These are phyloP conservation scores for Pestalotiopsis sp. DNA, from an alignment of 2,329 filamentous ascomycete genomes.

Conservation along the genomic window DNA sequence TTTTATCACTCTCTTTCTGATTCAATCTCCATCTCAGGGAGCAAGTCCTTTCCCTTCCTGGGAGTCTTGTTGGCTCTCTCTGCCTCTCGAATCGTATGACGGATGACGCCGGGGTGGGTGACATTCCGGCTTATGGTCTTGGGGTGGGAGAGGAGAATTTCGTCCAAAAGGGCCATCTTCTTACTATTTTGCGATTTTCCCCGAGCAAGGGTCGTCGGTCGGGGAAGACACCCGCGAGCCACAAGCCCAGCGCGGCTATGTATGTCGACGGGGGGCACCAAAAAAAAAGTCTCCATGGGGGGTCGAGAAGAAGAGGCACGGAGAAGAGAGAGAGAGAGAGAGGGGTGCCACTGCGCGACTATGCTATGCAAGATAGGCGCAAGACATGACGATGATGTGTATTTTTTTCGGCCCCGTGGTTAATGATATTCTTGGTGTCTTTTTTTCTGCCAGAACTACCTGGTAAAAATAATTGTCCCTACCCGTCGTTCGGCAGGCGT, in stretches of 20 bases:
- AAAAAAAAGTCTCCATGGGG: not conserved
- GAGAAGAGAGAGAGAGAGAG: not conserved
- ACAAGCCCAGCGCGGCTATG: slow-evolving; percentile 9
- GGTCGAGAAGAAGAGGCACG: not conserved
- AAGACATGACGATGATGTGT: slow-evolving; percentile 1
- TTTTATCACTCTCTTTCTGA: not conserved
- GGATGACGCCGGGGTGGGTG: not conserved
- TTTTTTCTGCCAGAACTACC: too few species aligned
- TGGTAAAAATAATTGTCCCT: not conserved
- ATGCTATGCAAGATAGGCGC: slow-evolving; percentile 10
- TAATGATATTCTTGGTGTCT: too few species aligned
- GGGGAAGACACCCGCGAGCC: slow-evolving; percentile 5
- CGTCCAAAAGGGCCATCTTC: not conserved
- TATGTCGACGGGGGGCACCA: not conserved
- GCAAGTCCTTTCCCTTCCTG: too few species aligned
- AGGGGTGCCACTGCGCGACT: not conserved
- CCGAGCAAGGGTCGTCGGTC: slow-evolving; percentile 1
- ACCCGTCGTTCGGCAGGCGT: not conserved
- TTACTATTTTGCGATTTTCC: not conserved
- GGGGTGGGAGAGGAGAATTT: not conserved
- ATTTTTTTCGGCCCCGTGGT: not conserved
- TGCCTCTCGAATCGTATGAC: not conserved
- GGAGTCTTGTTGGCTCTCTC: too few species aligned
- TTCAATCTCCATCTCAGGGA: not conserved
- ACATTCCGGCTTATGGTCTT: slow-evolving; percentile 3